These are phyloP conservation scores for Trypanosoma boissoni DNA, from an alignment of 208 protist genomes.

Conservation along the genomic window DNA sequence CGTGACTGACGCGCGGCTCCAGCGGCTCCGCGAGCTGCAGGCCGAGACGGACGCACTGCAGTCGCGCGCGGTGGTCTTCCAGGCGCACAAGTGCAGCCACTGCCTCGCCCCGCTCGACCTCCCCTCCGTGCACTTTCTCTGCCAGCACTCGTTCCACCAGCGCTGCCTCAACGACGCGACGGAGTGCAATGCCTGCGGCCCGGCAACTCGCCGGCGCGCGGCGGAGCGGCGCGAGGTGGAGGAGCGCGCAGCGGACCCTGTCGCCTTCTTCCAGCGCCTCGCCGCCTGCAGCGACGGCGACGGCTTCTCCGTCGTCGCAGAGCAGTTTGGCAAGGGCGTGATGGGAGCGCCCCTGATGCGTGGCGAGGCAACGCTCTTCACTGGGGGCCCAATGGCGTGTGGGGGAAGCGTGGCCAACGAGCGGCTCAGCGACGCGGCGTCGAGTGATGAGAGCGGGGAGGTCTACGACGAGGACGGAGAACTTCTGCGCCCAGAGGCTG, in stretches of 20 bases:
- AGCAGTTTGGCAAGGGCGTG: constrained; percentile 90
- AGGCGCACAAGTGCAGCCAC: constrained; percentile 72
- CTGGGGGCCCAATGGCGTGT: constrained; percentile 4
- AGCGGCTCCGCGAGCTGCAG: constrained; percentile 51
- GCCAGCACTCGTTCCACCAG: constrained; percentile 92
- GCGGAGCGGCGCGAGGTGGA: constrained; percentile 24
- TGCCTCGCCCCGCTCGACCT: constrained; percentile 88
- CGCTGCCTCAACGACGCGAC: constrained; percentile 68
- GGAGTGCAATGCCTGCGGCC: constrained; percentile 63
- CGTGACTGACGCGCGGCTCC: constrained; percentile 19
- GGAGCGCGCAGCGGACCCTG: background rate
- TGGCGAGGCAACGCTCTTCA: constrained; percentile 19
- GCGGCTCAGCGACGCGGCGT: background rate
- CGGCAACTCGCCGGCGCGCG: constrained; percentile 19
- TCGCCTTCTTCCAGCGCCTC: constrained; percentile 27
- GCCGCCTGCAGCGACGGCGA: constrained; percentile 28
- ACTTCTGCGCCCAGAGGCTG: constrained; percentile 23
- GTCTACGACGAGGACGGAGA: constrained; percentile 37
- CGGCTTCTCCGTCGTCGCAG: constrained; percentile 87
- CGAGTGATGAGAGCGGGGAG: constrained; percentile 14
- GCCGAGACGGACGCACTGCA: constrained; percentile 69
- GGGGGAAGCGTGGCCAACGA: background rate
- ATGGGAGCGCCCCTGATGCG: constrained; percentile 34
- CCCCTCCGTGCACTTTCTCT: constrained; percentile 94
- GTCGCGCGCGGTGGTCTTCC: constrained; percentile 82